Evolutionary conservation across 2,329 filamentous ascomycete species (phyloP).

Genomic region (Pseudogymnoascus sp.): DNA sequence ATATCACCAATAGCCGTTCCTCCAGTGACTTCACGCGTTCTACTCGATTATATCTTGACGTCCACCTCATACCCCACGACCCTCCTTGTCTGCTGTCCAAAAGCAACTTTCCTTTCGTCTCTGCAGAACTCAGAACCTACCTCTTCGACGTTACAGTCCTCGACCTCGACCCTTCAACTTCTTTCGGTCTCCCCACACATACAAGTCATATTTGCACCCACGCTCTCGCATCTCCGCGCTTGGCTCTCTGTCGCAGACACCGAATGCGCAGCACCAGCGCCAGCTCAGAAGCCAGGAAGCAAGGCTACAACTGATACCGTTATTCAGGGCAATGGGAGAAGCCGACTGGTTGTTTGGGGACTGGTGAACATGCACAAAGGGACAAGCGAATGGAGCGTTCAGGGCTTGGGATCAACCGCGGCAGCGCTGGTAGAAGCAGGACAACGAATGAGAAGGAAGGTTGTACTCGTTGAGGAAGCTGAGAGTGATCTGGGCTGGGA

Average conservation of each 20-base stretch:
- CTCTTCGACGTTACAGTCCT: constrained; percentile 8
- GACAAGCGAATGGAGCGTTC: constrained; percentile 68
- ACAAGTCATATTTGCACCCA: constrained; percentile 64
- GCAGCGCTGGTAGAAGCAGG: constrained; percentile 58
- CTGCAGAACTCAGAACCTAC: constrained; percentile 43
- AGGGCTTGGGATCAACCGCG: constrained; percentile 60
- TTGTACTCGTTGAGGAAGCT: constrained; percentile 41
- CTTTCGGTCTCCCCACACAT: constrained; percentile 63
- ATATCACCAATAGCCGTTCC: constrained; percentile 39
- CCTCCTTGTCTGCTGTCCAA: constrained; percentile 63
- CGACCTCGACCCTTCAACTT: constrained; percentile 60
- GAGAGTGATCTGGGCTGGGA: constrained; percentile 13
- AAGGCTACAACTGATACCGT: background rate
- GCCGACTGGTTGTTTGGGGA: constrained; percentile 55
- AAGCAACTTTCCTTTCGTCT: constrained; percentile 55
- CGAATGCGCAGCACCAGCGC: constrained; percentile 31
- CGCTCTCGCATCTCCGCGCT: constrained; percentile 69
- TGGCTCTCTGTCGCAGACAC: constrained; percentile 50
- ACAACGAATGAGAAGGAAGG: constrained; percentile 35
- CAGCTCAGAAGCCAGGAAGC: constrained; percentile 25
- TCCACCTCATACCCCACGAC: constrained; percentile 52
- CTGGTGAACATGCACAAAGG: constrained; percentile 58
- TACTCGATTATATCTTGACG: constrained; percentile 59
- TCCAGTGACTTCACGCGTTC: constrained; percentile 37
- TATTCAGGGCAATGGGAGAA: constrained; percentile 33